Percentiles rank a stretch among this genome's conserved stretches.
phyloP scores from a whole-genome alignment of 2,329 filamentous ascomycete genomes.

The Metarhizium anisopliae region DNA sequence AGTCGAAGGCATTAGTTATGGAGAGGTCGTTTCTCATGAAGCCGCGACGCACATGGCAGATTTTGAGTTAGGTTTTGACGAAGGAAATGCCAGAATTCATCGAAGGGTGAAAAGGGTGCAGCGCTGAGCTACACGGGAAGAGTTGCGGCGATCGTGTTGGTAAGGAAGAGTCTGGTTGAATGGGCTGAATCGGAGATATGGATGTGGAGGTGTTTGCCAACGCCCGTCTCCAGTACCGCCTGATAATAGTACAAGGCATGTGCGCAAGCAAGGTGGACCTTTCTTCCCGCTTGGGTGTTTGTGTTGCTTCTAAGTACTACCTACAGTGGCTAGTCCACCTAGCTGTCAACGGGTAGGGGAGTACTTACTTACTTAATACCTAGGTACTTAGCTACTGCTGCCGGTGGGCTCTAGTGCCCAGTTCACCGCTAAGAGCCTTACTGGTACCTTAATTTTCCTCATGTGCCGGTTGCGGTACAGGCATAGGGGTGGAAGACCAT shows the following conservation, averaged over 20 bases:
- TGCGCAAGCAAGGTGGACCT: no score
- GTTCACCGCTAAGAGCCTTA: background rate
- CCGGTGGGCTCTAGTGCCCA: no score
- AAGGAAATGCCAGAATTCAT: background rate
- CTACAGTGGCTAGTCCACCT: no score
- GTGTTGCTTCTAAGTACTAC: no score
- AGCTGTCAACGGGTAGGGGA: no score
- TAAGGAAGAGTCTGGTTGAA: background rate
- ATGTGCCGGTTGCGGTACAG: background rate
- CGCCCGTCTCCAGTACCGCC: background rate
- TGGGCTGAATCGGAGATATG: background rate
- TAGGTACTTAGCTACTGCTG: no score
- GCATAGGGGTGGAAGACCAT: background rate
- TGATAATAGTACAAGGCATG: no score
- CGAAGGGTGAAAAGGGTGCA: background rate
- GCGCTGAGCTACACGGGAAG: background rate
- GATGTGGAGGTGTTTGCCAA: background rate
- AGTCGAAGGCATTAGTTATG: background rate
- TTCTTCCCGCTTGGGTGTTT: no score
- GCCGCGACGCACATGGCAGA: slow-evolving; percentile 2
- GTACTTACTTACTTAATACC: no score
- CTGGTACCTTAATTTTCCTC: background rate
- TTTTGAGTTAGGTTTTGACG: background rate
- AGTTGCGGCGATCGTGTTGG: background rate
- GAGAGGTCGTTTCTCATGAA: slow-evolving; percentile 2